Evolutionary conservation across 768 basidiomycete genomes (phyloP).

Genomic region (Lactarius sp.): DNA sequence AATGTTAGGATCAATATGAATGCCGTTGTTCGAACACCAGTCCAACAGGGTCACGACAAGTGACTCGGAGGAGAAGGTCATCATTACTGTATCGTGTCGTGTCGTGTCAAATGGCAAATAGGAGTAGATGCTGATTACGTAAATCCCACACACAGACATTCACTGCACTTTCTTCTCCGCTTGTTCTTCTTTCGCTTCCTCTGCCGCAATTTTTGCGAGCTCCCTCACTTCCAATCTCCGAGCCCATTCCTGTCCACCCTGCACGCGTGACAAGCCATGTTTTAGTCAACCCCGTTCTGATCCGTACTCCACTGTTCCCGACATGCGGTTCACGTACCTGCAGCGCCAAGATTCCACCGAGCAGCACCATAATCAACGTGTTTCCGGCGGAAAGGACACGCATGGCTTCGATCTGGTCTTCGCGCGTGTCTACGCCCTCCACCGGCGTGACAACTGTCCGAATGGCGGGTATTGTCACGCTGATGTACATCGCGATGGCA

Average conservation of each 20-base stretch:
- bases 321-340: constrained; percentile 50
- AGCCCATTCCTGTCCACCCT: constrained; percentile 77
- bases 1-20: constrained; percentile 25
- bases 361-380: constrained; percentile 67
- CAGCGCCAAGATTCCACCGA: constrained; percentile 59
- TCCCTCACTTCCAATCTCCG: constrained; percentile 25
- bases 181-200: constrained; percentile 19
- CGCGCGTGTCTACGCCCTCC: constrained; percentile 47
- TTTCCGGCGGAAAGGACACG: constrained; percentile 83
- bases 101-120: background rate
- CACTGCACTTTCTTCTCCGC: constrained; percentile 20
- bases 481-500: constrained; percentile 71
- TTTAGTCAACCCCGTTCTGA: constrained; percentile 3
- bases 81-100: background rate
- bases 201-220: constrained; percentile 19
- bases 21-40: constrained; percentile 27
- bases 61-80: background rate
- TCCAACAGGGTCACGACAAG: constrained; percentile 14
- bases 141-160: background rate
- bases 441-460: constrained; percentile 67
- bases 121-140: constrained; percentile 15
- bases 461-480: constrained; percentile 74
- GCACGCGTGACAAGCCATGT: constrained; percentile 22
- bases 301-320: background rate
- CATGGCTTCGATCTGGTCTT: constrained; percentile 73